These are phyloP conservation scores for Blastocystis sp. DNA, from an alignment of 352 stramenopile genomes.

Conservation along the genomic window DNA sequence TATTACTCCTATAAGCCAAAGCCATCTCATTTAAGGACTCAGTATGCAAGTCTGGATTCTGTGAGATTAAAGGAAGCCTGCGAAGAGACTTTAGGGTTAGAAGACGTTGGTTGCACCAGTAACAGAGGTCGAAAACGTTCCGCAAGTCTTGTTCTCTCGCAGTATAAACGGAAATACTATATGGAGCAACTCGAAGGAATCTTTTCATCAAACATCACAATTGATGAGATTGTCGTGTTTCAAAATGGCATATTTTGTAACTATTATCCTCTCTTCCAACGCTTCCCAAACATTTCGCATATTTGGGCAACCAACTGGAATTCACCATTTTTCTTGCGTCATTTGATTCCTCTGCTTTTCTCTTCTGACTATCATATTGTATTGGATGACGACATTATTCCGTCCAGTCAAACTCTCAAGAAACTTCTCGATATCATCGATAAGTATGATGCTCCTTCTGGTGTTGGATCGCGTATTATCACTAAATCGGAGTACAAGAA, in stretches of 20 bases:
- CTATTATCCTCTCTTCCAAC: background rate
- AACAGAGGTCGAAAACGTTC: background rate
- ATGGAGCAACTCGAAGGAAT: slow-evolving; percentile 7
- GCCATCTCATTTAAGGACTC: background rate
- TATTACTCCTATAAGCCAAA: background rate
- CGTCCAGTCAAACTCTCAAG: background rate
- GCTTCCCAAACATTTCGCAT: background rate
- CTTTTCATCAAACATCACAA: background rate
- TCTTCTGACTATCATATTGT: background rate
- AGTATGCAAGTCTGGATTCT: background rate
- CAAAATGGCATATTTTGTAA: slow-evolving; percentile 1
- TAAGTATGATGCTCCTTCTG: background rate
- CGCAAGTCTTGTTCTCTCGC: background rate
- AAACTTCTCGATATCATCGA: background rate
- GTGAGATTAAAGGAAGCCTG: background rate
- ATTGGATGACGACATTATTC: slow-evolving; percentile 49
- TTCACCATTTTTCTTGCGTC: slow-evolving; percentile 28
- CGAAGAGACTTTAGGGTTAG: background rate
- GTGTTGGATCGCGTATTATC: background rate
- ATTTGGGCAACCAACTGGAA: slow-evolving; percentile 34
- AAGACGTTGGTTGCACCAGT: background rate
- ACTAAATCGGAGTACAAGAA: background rate
- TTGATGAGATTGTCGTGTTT: background rate
- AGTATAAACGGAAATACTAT: slow-evolving; percentile 20
- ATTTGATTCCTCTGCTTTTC: slow-evolving; percentile 27